Conservation (phyloP, 179 eudicot genomes). For the Silene noctiflora region DNA sequence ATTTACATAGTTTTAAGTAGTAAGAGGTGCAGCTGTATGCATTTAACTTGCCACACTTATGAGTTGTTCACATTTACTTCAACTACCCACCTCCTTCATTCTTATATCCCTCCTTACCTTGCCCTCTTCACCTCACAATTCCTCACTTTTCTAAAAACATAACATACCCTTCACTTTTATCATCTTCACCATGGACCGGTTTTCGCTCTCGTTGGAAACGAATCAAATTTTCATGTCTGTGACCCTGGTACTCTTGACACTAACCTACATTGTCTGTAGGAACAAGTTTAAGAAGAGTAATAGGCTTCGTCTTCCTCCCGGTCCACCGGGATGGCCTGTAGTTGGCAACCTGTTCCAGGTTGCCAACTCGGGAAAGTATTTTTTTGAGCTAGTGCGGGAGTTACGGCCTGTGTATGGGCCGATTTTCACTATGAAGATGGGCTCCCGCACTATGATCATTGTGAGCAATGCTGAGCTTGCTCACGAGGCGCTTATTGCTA, state of each 20-base stretch:
- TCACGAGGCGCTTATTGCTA: constrained; percentile 62
- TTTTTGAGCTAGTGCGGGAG: constrained; percentile 64
- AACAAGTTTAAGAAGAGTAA: constrained; percentile 20
- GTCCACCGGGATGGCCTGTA: constrained; percentile 74
- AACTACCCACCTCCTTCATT: neutral
- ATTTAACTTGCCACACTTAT: constrained; percentile 17
- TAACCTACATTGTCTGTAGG: constrained; percentile 17
- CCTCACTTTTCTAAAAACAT: neutral
- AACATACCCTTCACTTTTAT: neutral
- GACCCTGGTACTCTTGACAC: constrained; percentile 33
- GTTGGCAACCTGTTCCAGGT: constrained; percentile 77
- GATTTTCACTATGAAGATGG: constrained; percentile 74
- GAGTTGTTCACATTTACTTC: constrained; percentile 9
- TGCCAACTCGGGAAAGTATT: constrained; percentile 68
- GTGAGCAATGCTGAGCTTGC: constrained; percentile 52
- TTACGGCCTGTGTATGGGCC: constrained; percentile 62
- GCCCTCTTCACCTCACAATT: neutral
- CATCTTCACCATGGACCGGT: neutral
- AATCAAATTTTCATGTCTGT: constrained; percentile 38
- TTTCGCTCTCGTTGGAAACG: constrained; percentile 32
- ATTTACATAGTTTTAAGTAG: neutral
- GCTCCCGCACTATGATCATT: constrained; percentile 71
- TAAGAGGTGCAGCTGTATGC: constrained; percentile 7
- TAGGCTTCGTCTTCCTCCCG: constrained; percentile 48
- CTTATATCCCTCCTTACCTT: neutral